Evolutionary conservation across 345 rosid genomes (phyloP).

Genomic region (Lumnitzera littorea): DNA sequence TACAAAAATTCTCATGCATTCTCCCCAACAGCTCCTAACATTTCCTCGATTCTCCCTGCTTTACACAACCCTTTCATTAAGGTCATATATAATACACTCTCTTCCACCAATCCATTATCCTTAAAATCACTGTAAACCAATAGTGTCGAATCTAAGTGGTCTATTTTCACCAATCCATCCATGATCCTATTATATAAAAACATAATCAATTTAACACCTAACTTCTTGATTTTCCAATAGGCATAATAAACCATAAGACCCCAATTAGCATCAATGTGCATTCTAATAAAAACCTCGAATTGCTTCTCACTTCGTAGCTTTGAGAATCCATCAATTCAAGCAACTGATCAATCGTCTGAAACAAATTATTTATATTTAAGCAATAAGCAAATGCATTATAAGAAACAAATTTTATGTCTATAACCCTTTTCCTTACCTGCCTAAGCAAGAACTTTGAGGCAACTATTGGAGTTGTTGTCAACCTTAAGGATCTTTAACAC

Average conservation of each 20-base stretch:
- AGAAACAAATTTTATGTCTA: slow-evolving; percentile 55
- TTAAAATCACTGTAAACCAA: slow-evolving; percentile 77
- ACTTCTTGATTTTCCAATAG: slow-evolving; percentile 83
- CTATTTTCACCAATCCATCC: slow-evolving; percentile 58
- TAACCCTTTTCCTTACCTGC: slow-evolving; percentile 91
- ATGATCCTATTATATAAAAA: slow-evolving; percentile 76
- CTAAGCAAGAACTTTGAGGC: slow-evolving; percentile 94
- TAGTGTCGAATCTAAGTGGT: slow-evolving; percentile 61
- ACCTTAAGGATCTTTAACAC: slow-evolving; percentile 74
- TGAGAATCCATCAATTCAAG: slow-evolving; percentile 86
- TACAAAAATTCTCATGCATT: slow-evolving; percentile 63
- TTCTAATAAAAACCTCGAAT: slow-evolving; percentile 83
- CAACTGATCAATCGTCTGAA: slow-evolving; percentile 80
- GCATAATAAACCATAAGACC: slow-evolving; percentile 74
- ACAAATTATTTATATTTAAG: slow-evolving; percentile 49
- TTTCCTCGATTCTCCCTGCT: slow-evolving; percentile 51
- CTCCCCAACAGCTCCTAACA: slow-evolving; percentile 50
- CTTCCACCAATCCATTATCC: slow-evolving; percentile 68
- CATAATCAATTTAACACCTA: slow-evolving; percentile 57
- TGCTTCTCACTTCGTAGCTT: slow-evolving; percentile 68
- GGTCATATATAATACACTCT: slow-evolving; percentile 66
- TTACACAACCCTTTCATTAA: slow-evolving; percentile 75
- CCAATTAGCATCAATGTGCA: slow-evolving; percentile 78
- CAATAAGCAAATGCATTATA: slow-evolving; percentile 91
- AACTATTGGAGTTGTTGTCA: slow-evolving; percentile 38